A percentile compares a stretch with the other conserved stretches of the same genome.
These are phyloP conservation scores for Alternaria gansuensis DNA, from an alignment of 2,329 filamentous ascomycete genomes.

Conservation along the genomic window DNA sequence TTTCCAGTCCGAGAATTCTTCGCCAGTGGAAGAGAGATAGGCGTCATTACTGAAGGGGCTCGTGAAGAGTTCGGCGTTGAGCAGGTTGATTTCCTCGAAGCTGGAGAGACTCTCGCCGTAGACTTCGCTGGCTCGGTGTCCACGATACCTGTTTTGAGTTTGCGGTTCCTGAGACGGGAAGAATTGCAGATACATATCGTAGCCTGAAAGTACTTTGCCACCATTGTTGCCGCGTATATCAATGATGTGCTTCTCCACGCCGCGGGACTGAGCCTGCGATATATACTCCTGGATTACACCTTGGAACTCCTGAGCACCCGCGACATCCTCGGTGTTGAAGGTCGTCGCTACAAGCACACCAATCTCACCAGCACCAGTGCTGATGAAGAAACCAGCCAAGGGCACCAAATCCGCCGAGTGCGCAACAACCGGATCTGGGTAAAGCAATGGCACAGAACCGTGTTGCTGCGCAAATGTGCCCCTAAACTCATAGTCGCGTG, in stretches of 20 bases:
- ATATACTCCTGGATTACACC: constrained; percentile 57
- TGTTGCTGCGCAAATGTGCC: constrained; percentile 31
- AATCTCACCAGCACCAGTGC: constrained; percentile 53
- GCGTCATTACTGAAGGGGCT: constrained; percentile 50
- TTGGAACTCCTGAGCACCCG: constrained; percentile 48
- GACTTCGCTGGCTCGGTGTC: constrained; percentile 48
- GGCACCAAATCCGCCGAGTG: constrained; percentile 44
- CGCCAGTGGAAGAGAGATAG: constrained; percentile 37
- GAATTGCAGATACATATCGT: constrained; percentile 62
- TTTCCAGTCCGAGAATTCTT: constrained; percentile 47
- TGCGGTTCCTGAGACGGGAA: constrained; percentile 60
- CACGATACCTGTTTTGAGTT: constrained; percentile 59
- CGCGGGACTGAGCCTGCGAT: constrained; percentile 55
- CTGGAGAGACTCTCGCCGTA: constrained; percentile 37
- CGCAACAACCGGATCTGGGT: constrained; percentile 51
- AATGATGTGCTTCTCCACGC: constrained; percentile 68
- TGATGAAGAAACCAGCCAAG: constrained; percentile 59
- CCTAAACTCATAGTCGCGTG: constrained; percentile 40
- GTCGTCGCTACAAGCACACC: constrained; percentile 58
- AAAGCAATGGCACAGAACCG: constrained; percentile 40
- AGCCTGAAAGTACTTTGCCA: constrained; percentile 57
- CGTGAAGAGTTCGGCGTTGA: constrained; percentile 40
- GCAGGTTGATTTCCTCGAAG: constrained; percentile 21
- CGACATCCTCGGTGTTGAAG: constrained; percentile 48
- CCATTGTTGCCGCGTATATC: constrained; percentile 70